Base-by-base conservation (phyloP, 2,329 filamentous ascomycete species). In the Nothophaeocryptopus gaeumannii region DNA sequence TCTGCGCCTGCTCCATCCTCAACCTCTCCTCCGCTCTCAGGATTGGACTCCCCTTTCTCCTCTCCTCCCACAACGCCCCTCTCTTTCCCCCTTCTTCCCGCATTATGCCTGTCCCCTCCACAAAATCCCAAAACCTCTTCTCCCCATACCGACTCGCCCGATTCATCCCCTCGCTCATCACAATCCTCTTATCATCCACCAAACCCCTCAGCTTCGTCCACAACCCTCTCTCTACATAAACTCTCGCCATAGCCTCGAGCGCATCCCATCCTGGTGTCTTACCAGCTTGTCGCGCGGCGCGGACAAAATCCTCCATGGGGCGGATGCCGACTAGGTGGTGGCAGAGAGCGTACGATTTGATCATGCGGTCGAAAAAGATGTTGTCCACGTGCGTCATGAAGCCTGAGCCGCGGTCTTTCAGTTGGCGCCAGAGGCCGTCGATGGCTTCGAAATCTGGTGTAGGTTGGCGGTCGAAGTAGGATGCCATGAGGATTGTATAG, bases 401-500 rank as follows among this genome's bases (percentile, higher is more conserved):
- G 34, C 50, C 55, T 10, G 45, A 44, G 29, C 58, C 53, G 15
- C 74, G 70, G 14, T 60, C 61, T 20, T 68, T 63, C 38, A 79
- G 74, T 4, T 73, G 67, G 8, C 59, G 53, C 58, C 89, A 80
- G 3, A 91, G 72, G 0, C 67, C 65, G 33, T 81, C 77, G n/a
- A 88, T 77, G 11, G 80, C 78, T 2, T 70, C 67, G 29, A 87
- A 70, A 58, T 86, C 76, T 0, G 84, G 82, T 13, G 45, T 32
- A 2, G 81, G 80, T 1, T 70, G 54, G 3, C 50, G 52, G 8
- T 73, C 62, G 63, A 91, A 85, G 64, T 84, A 85, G 63, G 86
- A 76, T 39, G 84, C 79, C 39, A 87, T 73, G 14, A 93, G 78
- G 61, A 85, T 86, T 16, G 87, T 91, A 72, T 87, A 87, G 62